Base-by-base conservation (phyloP, 345 rosid species). In the Fremontodendron californicum region DNA sequence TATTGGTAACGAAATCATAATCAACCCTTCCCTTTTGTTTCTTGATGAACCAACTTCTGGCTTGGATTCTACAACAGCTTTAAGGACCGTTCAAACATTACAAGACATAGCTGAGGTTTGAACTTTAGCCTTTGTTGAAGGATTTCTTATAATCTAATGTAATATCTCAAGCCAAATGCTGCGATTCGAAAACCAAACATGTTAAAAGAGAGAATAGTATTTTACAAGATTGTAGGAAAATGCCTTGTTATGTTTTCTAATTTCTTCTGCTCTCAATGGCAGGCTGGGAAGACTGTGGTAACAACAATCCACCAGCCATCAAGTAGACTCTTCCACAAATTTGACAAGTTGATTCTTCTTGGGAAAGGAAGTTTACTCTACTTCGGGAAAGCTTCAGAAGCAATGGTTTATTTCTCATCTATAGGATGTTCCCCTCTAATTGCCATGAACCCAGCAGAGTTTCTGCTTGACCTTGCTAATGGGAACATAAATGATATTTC, bases 1-100 rank as follows among this genome's bases (percentile, higher is more conserved):
- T 64, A 91, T 96, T 21, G 99, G 99, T 39, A 96, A 86, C 65
- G 99, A 96, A 87, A 92, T 96, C 77, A 85, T 96, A 79, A 89
- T 96, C 82, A 96, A 96, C 79, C 99, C 99, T 66, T 96, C 98
- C 52, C 83, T 96, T 54, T 75, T 96, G 79, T 89, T 96, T 80
- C 99, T 96, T 21, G 99, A 96, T 68, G 99, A 96, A 85, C 98
- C 99, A 29, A 96, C 99, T 60, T 96, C 99, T 0, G 99, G 99
- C 62, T 87, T 96, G 86, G 99, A 96, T 77, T 96, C 99, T 65
- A 96, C 99, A 5, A 96, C 99, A 39, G 99, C 99, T 71, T 80
- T 96, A 48, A 91, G 92, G 83, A 92, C 80, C 19, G 90, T 93
- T 73, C 96, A 92, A 80, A 84, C 91, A 88, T 79, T 96, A 81